Evolutionary conservation across 2,329 filamentous ascomycete species (phyloP).

Genomic region (Fusarium sterilihyphosum): DNA sequence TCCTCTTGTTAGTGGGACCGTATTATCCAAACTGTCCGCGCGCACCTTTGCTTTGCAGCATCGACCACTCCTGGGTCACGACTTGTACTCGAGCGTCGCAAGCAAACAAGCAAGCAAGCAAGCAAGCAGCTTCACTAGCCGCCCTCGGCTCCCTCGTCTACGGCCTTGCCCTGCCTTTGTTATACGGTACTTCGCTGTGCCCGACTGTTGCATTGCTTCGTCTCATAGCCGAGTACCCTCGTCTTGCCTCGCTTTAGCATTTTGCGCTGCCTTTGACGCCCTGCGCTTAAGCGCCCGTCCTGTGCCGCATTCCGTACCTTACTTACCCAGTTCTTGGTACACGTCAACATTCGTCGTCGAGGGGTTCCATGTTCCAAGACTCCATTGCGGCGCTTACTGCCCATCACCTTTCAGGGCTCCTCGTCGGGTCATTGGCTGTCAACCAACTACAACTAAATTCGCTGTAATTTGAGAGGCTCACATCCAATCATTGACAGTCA

Average conservation of each 20-base stretch:
- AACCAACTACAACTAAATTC: slow-evolving; percentile 16
- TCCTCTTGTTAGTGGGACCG: slow-evolving; percentile 13
- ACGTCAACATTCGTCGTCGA: slow-evolving; percentile 32
- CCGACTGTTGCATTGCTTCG: slow-evolving; percentile 20
- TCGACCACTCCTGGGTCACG: slow-evolving; percentile 30
- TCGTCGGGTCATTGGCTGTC: slow-evolving; percentile 31
- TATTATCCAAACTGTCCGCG: neutral
- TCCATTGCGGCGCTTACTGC: slow-evolving; percentile 40
- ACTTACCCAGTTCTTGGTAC: slow-evolving; percentile 23
- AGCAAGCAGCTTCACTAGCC: slow-evolving; percentile 28
- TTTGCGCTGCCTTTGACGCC: slow-evolving; percentile 9
- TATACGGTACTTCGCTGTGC: slow-evolving; percentile 1
- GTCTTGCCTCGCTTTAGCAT: slow-evolving; percentile 8
- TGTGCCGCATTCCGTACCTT: slow-evolving; percentile 36
- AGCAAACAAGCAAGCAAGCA: slow-evolving; percentile 15
- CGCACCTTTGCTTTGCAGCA: slow-evolving; percentile 24
- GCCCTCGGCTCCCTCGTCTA: slow-evolving; percentile 22
- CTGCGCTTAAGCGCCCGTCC: slow-evolving; percentile 34
- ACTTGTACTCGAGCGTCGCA: slow-evolving; percentile 27
- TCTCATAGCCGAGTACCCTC: slow-evolving; percentile 15
- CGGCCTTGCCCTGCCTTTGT: slow-evolving; percentile 1
- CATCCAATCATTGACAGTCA: slow-evolving; percentile 29
- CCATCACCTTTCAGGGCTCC: slow-evolving; percentile 13
- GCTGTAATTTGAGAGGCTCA: slow-evolving; percentile 31
- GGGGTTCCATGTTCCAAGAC: slow-evolving; percentile 5